These are phyloP conservation scores for Rhodomyrtus tomentosa DNA, from an alignment of 345 rosid genomes.

Conservation along the genomic window DNA sequence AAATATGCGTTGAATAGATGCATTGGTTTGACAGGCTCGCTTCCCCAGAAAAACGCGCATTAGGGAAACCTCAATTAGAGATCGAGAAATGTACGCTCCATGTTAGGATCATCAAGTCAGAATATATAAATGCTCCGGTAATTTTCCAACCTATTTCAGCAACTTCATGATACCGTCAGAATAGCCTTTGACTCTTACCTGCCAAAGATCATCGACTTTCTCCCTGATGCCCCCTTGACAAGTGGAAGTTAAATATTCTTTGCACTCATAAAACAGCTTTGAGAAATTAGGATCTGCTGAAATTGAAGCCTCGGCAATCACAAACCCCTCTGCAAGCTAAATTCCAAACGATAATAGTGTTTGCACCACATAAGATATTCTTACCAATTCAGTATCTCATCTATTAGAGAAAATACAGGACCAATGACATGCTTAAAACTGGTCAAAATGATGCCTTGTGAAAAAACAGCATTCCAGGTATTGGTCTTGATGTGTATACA, in stretches of 20 bases:
- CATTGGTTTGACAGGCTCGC: not conserved
- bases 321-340: constrained; percentile 70
- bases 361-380: not conserved
- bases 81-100: not conserved
- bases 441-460: not conserved
- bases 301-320: constrained; percentile 49
- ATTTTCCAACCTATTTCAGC: not conserved
- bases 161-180: not conserved
- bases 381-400: not conserved
- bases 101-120: not conserved
- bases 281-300: constrained; percentile 42
- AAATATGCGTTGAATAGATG: not conserved
- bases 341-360: not conserved
- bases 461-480: not conserved
- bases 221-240: constrained; percentile 59
- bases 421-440: not conserved
- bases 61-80: not conserved
- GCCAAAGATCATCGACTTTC: constrained; percentile 74
- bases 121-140: not conserved
- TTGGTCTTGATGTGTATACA: not conserved
- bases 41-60: not conserved
- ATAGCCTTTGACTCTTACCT: constrained; percentile 27
- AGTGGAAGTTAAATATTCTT: constrained; percentile 53
- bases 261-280: constrained; percentile 71
- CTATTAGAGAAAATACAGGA: not conserved